Base-by-base conservation (phyloP, 176 grass and related monocot species). In the Saccharum spontaneum region DNA sequence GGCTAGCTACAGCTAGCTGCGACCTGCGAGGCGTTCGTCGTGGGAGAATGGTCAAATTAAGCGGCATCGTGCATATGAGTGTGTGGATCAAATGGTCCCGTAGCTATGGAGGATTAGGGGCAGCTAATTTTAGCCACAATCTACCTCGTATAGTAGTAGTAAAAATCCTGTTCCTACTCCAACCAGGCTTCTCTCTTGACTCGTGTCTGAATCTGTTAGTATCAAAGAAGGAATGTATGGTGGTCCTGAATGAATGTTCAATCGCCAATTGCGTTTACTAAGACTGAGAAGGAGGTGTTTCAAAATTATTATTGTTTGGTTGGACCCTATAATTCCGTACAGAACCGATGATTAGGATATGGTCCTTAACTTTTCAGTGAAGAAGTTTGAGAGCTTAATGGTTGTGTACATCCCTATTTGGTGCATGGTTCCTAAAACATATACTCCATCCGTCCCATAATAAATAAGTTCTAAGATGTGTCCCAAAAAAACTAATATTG, bases 211-310 rank as follows among this genome's bases (percentile, higher is more conserved):
- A 59, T 59, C 48, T 6, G 15, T 41, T 49, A 36, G 34, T 36
- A 28, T 44, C 78, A 65, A 77, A 17, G 2, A 50, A 46, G 61
- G 83, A 45, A 23, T 7, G 28, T 82, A 34, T 76, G 65, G 84
- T 90, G 88, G 88, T 90, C 88, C 88, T 78, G 13, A 66, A 70
- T 18, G 69, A 70, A 86, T 45, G 65, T 77, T 66, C 72, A 10
- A 17, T 70, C 55, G 14, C 44, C 18, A 44, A 67, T 28, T 65
- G 43, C 15, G 76, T 90, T 78, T 86, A 78, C 26, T 83, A 86
- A 78, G 88, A 90, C 88, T 44, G 16, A 50, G 48, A 17, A 84
- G 24, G 38, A 46, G 17, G 69, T 16, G 30, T 26, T 65, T 66
- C 1, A 72, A 67, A 20, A 34, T 13, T 24, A 15, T 15, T 45